Conservation (phyloP, 345 rosid genomes). For the Corchorus olitorius region DNA sequence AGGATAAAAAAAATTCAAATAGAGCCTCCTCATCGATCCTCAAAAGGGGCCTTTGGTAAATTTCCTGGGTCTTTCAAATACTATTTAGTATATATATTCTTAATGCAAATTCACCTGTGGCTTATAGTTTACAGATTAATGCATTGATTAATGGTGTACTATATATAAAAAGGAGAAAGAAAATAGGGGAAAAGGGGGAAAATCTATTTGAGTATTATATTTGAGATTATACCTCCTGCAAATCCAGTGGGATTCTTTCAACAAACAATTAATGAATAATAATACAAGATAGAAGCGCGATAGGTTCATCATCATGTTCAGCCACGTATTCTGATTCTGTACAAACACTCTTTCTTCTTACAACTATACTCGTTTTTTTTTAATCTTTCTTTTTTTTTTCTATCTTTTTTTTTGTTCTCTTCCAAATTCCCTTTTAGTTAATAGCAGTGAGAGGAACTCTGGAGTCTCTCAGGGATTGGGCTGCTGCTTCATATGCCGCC, state of each 20-base stretch:
- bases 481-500: slow-evolving; percentile 55
- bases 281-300: background rate
- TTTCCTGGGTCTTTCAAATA: no score
- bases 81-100: no score
- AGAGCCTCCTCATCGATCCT: no score
- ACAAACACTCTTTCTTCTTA: slow-evolving; percentile 24
- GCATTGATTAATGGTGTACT: no score
- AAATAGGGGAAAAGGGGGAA: background rate
- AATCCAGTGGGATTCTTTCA: slow-evolving; percentile 14
- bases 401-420: background rate
- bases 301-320: slow-evolving; percentile 11
- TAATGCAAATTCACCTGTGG: no score
- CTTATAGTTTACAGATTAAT: no score
- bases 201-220: background rate
- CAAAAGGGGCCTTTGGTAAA: no score
- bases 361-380: background rate
- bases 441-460: slow-evolving; percentile 88
- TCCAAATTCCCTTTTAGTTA: slow-evolving; percentile 43
- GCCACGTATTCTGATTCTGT: slow-evolving; percentile 35
- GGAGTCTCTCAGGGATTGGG: slow-evolving; percentile 74
- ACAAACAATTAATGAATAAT: slow-evolving; percentile 37
- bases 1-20: no score
- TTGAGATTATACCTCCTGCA: background rate
- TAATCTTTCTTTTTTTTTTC: background rate
- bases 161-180: background rate